Percentiles rank a stretch among this genome's conserved stretches.
These are phyloP conservation scores for Russula lepida DNA, from an alignment of 768 basidiomycete species.

Conservation along the genomic window DNA sequence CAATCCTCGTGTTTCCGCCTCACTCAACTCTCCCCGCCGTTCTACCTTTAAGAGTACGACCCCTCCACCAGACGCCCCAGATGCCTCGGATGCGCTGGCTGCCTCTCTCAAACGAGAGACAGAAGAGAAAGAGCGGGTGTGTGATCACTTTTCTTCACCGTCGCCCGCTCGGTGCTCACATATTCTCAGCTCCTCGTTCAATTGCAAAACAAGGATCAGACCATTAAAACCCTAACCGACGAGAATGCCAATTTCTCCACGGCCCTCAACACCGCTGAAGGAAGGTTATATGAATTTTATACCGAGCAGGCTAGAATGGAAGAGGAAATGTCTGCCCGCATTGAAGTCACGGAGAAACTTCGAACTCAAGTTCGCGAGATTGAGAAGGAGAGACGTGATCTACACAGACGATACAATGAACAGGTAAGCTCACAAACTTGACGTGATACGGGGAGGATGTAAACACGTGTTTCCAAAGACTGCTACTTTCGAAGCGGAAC, in stretches of 20 bases:
- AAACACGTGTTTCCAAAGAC: constrained; percentile 39
- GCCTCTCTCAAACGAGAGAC: constrained; percentile 67
- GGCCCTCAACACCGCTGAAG: constrained; percentile 58
- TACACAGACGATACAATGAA: constrained; percentile 78
- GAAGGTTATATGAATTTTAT: constrained; percentile 70
- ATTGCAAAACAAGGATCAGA: constrained; percentile 71
- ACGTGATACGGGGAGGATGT: constrained; percentile 7
- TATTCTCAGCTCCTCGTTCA: constrained; percentile 57
- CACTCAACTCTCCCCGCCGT: constrained; percentile 44
- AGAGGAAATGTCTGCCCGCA: constrained; percentile 69
- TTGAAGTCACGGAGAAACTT: constrained; percentile 78
- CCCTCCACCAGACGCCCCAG: constrained; percentile 36
- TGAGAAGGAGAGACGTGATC: constrained; percentile 82
- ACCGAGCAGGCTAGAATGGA: constrained; percentile 77
- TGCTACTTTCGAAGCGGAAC: constrained; percentile 84
- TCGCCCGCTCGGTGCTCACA: constrained; percentile 10
- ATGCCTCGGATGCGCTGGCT: constrained; percentile 48
- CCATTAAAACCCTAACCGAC: constrained; percentile 46
- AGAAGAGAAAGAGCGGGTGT: constrained; percentile 73
- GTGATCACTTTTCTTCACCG: constrained; percentile 21
- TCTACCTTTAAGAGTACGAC: constrained; percentile 38
- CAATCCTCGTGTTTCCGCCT: constrained; percentile 45
- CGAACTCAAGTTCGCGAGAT: constrained; percentile 73
- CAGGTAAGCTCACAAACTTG: constrained; percentile 44
- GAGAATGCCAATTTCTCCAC: constrained; percentile 62